A percentile compares a stretch with the other conserved stretches of the same genome.
These are phyloP conservation scores for Corylus americana DNA, from an alignment of 306 rosid genomes.

Conservation along the genomic window DNA sequence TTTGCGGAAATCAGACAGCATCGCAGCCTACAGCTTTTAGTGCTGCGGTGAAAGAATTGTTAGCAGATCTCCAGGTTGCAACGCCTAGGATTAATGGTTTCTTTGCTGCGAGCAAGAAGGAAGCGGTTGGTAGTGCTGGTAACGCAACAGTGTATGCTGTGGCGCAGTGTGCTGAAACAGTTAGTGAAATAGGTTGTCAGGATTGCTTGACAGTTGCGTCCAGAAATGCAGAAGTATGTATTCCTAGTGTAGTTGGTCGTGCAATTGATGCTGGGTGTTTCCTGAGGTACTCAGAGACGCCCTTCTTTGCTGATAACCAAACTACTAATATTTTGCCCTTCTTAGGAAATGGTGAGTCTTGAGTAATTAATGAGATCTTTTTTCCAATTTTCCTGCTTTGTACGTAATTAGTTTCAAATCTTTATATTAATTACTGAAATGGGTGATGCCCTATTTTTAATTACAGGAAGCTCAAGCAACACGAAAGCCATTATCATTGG, in stretches of 20 bases:
- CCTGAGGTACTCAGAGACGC: constrained; percentile 50
- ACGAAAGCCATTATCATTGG: constrained; percentile 55
- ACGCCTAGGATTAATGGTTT: constrained; percentile 42
- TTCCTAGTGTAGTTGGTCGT: constrained; percentile 46
- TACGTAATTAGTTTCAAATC: background rate
- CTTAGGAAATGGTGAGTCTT: constrained; percentile 36
- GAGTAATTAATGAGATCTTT: background rate
- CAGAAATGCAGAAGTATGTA: constrained; percentile 41
- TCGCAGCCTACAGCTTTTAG: constrained; percentile 19
- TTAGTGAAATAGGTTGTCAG: constrained; percentile 27
- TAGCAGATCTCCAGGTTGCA: constrained; percentile 32
- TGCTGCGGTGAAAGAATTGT: constrained; percentile 20
- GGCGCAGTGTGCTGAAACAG: constrained; percentile 64
- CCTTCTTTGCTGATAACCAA: constrained; percentile 56
- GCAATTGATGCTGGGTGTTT: constrained; percentile 69
- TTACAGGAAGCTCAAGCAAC: constrained; percentile 43
- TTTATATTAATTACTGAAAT: background rate
- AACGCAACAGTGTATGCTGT: constrained; percentile 38
- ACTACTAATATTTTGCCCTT: constrained; percentile 38
- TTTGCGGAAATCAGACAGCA: constrained; percentile 31
- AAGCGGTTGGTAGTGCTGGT: constrained; percentile 11
- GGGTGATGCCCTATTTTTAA: background rate
- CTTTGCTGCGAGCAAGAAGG: constrained; percentile 44
- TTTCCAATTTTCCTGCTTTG: background rate
- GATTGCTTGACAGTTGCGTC: constrained; percentile 46